Evolutionary conservation across 78 protist species (phyloP).

Genomic region (Dictyostelium discoideum): DNA sequence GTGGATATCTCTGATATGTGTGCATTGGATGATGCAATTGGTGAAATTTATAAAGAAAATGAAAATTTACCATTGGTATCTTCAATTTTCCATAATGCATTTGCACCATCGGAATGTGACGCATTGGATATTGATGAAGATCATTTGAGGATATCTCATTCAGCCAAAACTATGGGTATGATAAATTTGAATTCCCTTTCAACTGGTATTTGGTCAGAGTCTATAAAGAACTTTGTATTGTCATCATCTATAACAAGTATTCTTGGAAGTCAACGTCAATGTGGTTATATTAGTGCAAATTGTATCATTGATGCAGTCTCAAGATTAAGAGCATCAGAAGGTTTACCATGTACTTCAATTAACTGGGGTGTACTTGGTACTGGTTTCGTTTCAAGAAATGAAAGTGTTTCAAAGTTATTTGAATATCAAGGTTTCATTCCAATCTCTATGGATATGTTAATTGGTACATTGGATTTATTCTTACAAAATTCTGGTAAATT

Average conservation of each 20-base stretch:
- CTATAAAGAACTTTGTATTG: constrained; percentile 44
- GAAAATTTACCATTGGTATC: constrained; percentile 18
- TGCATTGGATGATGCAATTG: neutral
- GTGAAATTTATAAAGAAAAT: neutral
- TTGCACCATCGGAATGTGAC: neutral
- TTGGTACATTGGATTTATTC: neutral
- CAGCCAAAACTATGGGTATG: constrained; percentile 75
- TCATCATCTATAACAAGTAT: constrained; percentile 54
- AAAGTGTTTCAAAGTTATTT: neutral
- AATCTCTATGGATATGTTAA: neutral
- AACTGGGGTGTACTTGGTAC: constrained; percentile 74
- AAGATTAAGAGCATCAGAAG: constrained; percentile 16
- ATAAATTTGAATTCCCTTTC: constrained; percentile 48
- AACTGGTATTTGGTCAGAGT: neutral
- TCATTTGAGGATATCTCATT: neutral
- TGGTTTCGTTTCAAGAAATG: constrained; percentile 43
- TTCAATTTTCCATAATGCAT: constrained; percentile 55
- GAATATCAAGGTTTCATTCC: neutral
- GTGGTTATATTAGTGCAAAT: constrained; percentile 85
- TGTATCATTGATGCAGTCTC: constrained; percentile 74
- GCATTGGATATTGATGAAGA: neutral
- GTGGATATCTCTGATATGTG: neutral
- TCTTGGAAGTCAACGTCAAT: constrained; percentile 64
- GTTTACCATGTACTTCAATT: constrained; percentile 40
- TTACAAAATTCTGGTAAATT: neutral